Base-by-base conservation (phyloP, 257 asterid genomes). In the Linaria vulgaris region DNA sequence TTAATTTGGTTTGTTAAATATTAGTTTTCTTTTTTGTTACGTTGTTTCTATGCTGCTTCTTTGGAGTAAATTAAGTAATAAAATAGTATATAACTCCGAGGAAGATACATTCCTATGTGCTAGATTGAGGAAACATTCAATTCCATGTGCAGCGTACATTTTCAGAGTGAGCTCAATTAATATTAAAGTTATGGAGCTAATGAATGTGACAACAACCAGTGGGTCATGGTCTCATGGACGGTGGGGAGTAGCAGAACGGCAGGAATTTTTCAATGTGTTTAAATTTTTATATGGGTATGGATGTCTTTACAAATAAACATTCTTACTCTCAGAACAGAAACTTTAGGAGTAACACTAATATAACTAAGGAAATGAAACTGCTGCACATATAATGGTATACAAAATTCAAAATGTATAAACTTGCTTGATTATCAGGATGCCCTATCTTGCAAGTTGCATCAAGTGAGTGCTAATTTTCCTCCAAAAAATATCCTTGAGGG, bases 21-120 rank as follows among this genome's bases (percentile, higher is more conserved):
- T 47, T 2, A n/a, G 1, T 16, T 47, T 17, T 9, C 22, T 47
- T 47, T n/a, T 9, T n/a, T 47, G 53, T 47, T 3, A 7, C 2
- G 67, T 14, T 44, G 41, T 27, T 74, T 64, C 75, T 30, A 15
- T 19, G 69, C 50, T 56, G 78, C 68, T 68, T 63, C 74, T 15
- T 63, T 31, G 38, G 39, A 56, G 24, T 12, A n/a, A n/a, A n/a
- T n/a, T n/a, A n/a, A n/a, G n/a, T n/a, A 27, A 23, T 14, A 27
- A 22, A 34, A 34, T 46, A 48, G 15, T 34, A 21, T 43, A 21
- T 43, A 6, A 37, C 14, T 14, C 31, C 52, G 61, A 30, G 21
- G 48, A 27, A 27, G 34, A 27, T n/a, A n/a, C 66, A 70, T 56
- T 70, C 66, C 54, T 47, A 13, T 1, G 7, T 1, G 7, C 34